Evolutionary conservation across 106 monocot species (phyloP), one percentile per base, ranked within the genome.

Genomic region (Iris macrosiphon): DNA sequence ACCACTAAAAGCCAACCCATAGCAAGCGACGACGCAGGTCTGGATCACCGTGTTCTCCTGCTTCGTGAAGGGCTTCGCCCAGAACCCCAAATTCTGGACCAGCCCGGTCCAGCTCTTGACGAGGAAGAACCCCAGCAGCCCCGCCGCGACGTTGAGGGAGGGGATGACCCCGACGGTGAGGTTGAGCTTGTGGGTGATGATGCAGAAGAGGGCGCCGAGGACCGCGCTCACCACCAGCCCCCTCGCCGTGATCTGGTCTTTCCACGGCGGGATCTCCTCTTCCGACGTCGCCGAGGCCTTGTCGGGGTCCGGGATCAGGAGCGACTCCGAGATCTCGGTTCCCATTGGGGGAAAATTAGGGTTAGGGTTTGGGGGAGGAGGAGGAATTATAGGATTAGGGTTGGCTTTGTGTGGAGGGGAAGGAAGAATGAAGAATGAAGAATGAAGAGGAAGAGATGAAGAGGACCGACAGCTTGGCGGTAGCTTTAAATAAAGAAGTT

Each of bases 11-110:
- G 88, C 93, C 57, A 93, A 56, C 6, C 93, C 93, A 49, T 93
- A 93, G 75, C 93, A 93, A n/a, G 93, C 93, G 13, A 93, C 93
- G 16, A 93, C 93, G 40, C 93, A 94, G 12, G 93, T 94, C 78
- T 94, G 93, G 18, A 94, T 88, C 20, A 94, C 88, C 6, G 93
- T 94, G 39, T 94, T 94, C 83, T 94, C 93, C 84, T 94, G 88
- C 45, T 59, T 64, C 10, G 88, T 94, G 59, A 94, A 88, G 4
- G 93, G 88, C 31, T 47, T 52, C 21, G 62, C 38, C 45, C 50
- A 45, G 43, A 89, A 23, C 31, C 95, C 89, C 3, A 89, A 6
- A 61, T 58, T 83, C 52, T 65, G 53, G 11, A 71, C 27, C 16
- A 79, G 44, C 35, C 56, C 72, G 31, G 82, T 86, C 95, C 95